These are phyloP conservation scores for Wickerhamiella musiphila DNA, from an alignment of 805 yeast genomes.

Conservation along the genomic window DNA sequence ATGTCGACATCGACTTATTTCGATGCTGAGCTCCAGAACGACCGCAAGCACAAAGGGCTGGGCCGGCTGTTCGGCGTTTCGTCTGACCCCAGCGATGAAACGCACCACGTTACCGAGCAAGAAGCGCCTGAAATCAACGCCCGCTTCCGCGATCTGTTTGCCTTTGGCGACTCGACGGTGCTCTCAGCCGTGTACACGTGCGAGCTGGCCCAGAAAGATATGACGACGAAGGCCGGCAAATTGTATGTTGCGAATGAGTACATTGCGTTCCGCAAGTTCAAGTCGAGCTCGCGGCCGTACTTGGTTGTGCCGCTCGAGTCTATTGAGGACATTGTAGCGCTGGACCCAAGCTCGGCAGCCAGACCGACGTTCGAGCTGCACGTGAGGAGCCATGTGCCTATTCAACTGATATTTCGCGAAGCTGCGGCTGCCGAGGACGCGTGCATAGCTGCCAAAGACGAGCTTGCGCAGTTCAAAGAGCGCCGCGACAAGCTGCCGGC, in stretches of 20 bases:
- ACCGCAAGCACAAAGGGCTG: not conserved
- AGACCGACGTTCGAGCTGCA: slow-evolving; percentile 51
- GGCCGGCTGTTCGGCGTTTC: not conserved
- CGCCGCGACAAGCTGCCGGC: not conserved
- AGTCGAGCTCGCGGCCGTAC: slow-evolving; percentile 45
- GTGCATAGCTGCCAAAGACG: slow-evolving; percentile 31
- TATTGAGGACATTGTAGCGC: slow-evolving; percentile 20
- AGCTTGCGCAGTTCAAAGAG: slow-evolving; percentile 1
- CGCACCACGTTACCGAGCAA: slow-evolving; percentile 19
- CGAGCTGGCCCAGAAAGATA: slow-evolving; percentile 6
- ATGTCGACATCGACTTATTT: too few relatives aligned
- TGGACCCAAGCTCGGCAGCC: slow-evolving; percentile 1
- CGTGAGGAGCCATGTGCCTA: slow-evolving; percentile 58
- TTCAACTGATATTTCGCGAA: slow-evolving; percentile 53
- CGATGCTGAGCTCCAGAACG: not conserved
- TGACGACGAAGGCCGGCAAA: slow-evolving; percentile 34
- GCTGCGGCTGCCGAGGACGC: slow-evolving; percentile 32
- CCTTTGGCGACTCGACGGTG: slow-evolving; percentile 33
- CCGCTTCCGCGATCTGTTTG: slow-evolving; percentile 50
- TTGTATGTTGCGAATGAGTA: slow-evolving; percentile 50
- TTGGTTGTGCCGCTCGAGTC: slow-evolving; percentile 71
- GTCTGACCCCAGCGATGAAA: slow-evolving; percentile 8
- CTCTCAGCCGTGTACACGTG: slow-evolving; percentile 43
- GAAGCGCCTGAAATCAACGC: slow-evolving; percentile 32
- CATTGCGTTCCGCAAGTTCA: slow-evolving; percentile 63